Percentiles rank a stretch among this genome's conserved stretches.
These are phyloP conservation scores for Cadophora sp. DNA, from an alignment of 2,329 filamentous ascomycete species.

Conservation along the genomic window DNA sequence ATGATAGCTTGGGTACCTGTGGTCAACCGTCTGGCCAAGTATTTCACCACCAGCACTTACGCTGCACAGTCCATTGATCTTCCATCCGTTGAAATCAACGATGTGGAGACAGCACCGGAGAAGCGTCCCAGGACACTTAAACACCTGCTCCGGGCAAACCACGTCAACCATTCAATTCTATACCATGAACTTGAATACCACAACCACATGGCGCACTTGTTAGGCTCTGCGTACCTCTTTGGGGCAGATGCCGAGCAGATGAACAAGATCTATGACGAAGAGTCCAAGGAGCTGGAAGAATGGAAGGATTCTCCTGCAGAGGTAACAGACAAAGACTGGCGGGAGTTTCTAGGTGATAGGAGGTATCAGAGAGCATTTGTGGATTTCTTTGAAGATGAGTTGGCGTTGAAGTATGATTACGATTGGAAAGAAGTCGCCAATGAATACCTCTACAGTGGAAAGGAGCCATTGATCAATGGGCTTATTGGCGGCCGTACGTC, in stretches of 20 bases:
- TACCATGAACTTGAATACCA: constrained; percentile 77
- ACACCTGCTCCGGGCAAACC: constrained; percentile 89
- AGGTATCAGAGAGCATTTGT: constrained; percentile 89
- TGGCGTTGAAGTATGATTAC: constrained; percentile 74
- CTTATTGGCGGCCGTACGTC: constrained; percentile 78
- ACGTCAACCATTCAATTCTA: constrained; percentile 85
- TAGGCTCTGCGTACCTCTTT: constrained; percentile 85
- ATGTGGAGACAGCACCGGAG: constrained; percentile 80
- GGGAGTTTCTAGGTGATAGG: constrained; percentile 79
- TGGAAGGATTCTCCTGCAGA: constrained; percentile 89
- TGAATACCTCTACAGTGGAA: constrained; percentile 77
- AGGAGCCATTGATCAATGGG: constrained; percentile 81
- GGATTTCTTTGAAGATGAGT: constrained; percentile 93
- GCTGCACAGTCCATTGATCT: constrained; percentile 57
- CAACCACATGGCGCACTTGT: constrained; percentile 84
- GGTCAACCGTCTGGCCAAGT: constrained; percentile 49
- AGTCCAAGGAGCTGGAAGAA: constrained; percentile 73
- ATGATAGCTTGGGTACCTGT: constrained; percentile 53
- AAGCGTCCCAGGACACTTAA: constrained; percentile 84
- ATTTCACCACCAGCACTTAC: constrained; percentile 42
- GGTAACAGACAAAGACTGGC: constrained; percentile 84
- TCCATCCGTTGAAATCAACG: constrained; percentile 74
- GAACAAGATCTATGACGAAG: constrained; percentile 80
- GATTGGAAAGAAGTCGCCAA: constrained; percentile 82
- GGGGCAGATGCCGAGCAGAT: constrained; percentile 78